These are phyloP conservation scores for Eimeria sp. DNA, from an alignment of 169 alveolate species.

Conservation along the genomic window DNA sequence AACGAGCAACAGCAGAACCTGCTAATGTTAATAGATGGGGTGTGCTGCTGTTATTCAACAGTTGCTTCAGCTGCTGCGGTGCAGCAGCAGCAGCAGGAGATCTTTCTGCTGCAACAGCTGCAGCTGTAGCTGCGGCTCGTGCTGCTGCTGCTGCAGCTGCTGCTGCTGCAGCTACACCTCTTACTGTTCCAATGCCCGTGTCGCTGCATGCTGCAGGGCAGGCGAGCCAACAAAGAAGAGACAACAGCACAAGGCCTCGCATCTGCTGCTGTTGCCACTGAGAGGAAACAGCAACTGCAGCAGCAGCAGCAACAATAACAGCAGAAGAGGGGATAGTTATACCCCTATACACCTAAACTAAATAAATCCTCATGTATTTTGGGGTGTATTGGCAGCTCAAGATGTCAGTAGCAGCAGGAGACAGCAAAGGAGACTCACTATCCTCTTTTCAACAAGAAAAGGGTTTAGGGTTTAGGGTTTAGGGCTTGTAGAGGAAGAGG, in stretches of 20 bases:
- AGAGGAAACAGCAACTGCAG: neutral
- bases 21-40: no score
- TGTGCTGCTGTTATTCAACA: no score
- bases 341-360: no score
- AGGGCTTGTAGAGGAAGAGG: neutral
- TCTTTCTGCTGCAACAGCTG: constrained; percentile 78
- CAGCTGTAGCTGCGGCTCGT: neutral
- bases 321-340: no score
- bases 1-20: no score
- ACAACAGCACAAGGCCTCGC: neutral
- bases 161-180: neutral
- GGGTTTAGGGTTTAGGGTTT: constrained; percentile 11
- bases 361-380: no score
- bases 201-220: neutral
- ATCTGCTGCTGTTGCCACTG: neutral
- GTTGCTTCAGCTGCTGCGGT: no score
- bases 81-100: neutral
- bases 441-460: no score
- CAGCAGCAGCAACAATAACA: neutral
- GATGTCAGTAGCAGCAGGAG: neutral
- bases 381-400: neutral
- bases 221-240: neutral
- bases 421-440: neutral
- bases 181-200: neutral
- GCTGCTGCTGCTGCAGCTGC: neutral